These are phyloP conservation scores for Besnoitia besnoiti DNA, from an alignment of 169 alveolate species.

Conservation along the genomic window DNA sequence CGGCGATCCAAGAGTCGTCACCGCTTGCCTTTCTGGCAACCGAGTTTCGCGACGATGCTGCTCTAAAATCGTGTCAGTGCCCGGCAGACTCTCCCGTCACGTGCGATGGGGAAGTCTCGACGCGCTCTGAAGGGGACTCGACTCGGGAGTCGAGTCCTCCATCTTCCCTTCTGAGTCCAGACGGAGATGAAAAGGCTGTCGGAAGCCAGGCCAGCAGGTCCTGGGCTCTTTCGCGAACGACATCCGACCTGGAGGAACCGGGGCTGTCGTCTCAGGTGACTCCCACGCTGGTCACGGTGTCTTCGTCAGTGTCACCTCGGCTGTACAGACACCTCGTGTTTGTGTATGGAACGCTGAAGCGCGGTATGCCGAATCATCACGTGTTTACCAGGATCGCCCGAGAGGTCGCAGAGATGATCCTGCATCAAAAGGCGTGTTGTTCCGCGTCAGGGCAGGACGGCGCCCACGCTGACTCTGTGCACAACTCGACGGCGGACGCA, in stretches of 20 bases:
- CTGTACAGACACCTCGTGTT: slow-evolving; percentile 39
- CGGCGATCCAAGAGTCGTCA: neutral
- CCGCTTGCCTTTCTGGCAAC: neutral
- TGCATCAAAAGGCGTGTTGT: neutral
- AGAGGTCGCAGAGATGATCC: neutral
- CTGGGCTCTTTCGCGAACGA: too few relatives aligned
- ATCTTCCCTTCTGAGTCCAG: too few relatives aligned
- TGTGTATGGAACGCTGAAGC: slow-evolving; percentile 47
- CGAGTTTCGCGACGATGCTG: neutral
- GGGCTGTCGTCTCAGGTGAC: neutral
- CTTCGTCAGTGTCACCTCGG: slow-evolving; percentile 8
- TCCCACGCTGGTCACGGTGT: neutral
- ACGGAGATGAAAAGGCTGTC: too few relatives aligned
- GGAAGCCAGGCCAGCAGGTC: too few relatives aligned
- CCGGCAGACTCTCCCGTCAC: neutral
- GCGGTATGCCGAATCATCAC: slow-evolving; percentile 44
- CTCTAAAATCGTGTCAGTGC: neutral
- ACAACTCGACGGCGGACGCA: too few relatives aligned
- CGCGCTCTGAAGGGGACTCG: neutral
- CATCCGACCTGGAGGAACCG: neutral
- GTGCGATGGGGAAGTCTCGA: neutral
- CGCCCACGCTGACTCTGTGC: too few relatives aligned
- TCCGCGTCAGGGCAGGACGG: too few relatives aligned
- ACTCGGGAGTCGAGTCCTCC: neutral
- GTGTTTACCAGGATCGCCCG: neutral